Conservation (phyloP, 805 yeast genomes). For the Saturnispora serradocipensis region DNA sequence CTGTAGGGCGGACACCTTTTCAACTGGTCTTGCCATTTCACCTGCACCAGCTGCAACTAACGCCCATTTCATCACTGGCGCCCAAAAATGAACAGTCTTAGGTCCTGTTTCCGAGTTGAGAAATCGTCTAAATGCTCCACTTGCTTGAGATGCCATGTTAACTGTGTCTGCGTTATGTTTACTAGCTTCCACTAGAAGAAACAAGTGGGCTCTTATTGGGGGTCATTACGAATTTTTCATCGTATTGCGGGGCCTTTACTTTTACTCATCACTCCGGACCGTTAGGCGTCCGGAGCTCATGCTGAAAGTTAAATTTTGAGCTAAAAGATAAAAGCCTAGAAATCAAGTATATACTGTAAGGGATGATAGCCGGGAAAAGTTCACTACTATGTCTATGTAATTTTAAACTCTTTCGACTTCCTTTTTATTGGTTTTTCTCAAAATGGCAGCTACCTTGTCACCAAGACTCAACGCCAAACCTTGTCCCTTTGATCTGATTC, state of each 20-base stretch:
- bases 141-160: slow-evolving; percentile 6
- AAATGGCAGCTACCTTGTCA: slow-evolving; percentile 81
- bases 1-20: slow-evolving; percentile 82
- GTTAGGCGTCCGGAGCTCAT: neutral
- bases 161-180: neutral
- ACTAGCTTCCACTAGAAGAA: neutral
- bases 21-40: slow-evolving; percentile 86
- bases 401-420: slow-evolving; percentile 1
- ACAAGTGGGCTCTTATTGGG: neutral
- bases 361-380: neutral
- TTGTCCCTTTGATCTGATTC: slow-evolving; percentile 96
- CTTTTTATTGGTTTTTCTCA: slow-evolving; percentile 40
- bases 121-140: slow-evolving; percentile 52
- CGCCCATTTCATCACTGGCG: slow-evolving; percentile 70
- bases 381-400: neutral
- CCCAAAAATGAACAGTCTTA: slow-evolving; percentile 95
- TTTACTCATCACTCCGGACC: neutral
- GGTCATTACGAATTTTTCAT: neutral
- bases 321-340: neutral
- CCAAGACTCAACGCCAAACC: slow-evolving; percentile 94
- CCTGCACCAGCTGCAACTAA: slow-evolving; percentile 85
- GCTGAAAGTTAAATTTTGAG: neutral
- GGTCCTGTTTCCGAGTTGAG: slow-evolving; percentile 91
- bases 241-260: neutral
- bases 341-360: neutral